Conservation (phyloP, 2,329 filamentous ascomycete genomes). For the Epichloe elymi region DNA sequence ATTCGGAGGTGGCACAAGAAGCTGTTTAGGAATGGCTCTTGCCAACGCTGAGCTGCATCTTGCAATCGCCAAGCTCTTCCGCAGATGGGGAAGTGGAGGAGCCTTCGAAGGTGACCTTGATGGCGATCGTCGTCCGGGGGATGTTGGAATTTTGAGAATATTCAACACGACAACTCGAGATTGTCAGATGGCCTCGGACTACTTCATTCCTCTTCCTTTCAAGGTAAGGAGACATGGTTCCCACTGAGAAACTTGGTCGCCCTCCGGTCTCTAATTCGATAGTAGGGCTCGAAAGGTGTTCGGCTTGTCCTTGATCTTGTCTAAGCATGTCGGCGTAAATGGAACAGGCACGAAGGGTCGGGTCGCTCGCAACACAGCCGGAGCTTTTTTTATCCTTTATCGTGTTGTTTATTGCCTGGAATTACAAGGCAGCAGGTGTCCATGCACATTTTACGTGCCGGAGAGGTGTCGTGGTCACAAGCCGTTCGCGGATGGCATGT, state of each 20-base stretch:
- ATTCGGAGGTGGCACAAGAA: conserved; percentile 22
- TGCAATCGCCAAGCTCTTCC: conserved; percentile 24
- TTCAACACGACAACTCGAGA: conserved; percentile 22
- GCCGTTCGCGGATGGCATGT: not conserved
- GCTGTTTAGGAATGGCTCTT: conserved; percentile 24
- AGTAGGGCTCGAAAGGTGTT: conserved; percentile 20
- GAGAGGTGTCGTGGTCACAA: not conserved
- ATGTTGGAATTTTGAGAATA: conserved; percentile 21
- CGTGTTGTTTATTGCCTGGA: too few species aligned
- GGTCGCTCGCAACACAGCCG: not conserved
- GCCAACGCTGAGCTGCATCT: conserved; percentile 26
- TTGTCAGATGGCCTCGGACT: conserved; percentile 24
- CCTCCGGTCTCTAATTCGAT: conserved; percentile 3
- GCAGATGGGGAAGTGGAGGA: conserved; percentile 23
- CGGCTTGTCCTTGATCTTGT: conserved; percentile 18
- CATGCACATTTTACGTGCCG: not conserved
- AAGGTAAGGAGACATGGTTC: conserved; percentile 14
- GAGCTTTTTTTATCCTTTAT: too few species aligned
- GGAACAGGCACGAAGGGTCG: not conserved
- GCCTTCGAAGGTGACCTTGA: conserved; percentile 16
- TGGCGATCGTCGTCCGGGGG: conserved; percentile 20
- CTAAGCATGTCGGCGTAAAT: not conserved
- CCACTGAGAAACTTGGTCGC: too few species aligned
- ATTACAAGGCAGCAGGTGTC: not conserved
- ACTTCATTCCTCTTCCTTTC: conserved; percentile 26